phyloP scores from a whole-genome alignment of 2,329 filamentous ascomycete genomes.

The Hypoxylon sp. region DNA sequence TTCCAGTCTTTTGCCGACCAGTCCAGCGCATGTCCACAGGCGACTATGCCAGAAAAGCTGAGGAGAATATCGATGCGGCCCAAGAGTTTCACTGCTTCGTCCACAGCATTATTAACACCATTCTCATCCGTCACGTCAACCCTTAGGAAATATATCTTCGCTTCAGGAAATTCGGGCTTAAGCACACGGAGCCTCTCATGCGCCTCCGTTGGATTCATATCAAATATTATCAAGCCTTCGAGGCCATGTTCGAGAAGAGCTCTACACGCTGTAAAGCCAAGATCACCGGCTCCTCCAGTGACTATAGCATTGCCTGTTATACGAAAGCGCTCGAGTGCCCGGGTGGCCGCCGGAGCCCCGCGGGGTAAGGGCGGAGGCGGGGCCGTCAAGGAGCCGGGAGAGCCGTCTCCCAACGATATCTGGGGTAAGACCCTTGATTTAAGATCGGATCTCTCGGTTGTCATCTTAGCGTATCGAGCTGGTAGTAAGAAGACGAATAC shows the following conservation, averaged over 20 bases:
- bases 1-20: constrained; percentile 73
- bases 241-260: constrained; percentile 55
- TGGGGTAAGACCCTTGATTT: constrained; percentile 47
- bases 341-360: constrained; percentile 40
- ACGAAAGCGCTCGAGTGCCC: constrained; percentile 51
- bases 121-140: constrained; percentile 73
- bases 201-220: constrained; percentile 51
- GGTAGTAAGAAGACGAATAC: constrained; percentile 5
- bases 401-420: constrained; percentile 49
- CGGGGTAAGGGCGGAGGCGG: constrained; percentile 48
- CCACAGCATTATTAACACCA: constrained; percentile 58
- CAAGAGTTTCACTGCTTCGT: constrained; percentile 47
- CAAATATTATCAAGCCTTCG: constrained; percentile 54
- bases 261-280: constrained; percentile 51
- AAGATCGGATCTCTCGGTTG: constrained; percentile 49
- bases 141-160: constrained; percentile 64
- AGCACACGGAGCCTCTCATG: constrained; percentile 62
- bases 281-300: constrained; percentile 54
- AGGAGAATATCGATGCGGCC: constrained; percentile 66
- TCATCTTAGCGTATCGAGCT: constrained; percentile 38
- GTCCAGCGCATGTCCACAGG: constrained; percentile 72
- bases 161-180: constrained; percentile 67
- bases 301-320: constrained; percentile 53
- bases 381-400: constrained; percentile 45
- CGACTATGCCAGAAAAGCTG: constrained; percentile 79